A percentile compares a stretch with the other conserved stretches of the same genome.
These are phyloP conservation scores for Penicillium lividum DNA, from an alignment of 495 filamentous ascomycete genomes.

Conservation along the genomic window DNA sequence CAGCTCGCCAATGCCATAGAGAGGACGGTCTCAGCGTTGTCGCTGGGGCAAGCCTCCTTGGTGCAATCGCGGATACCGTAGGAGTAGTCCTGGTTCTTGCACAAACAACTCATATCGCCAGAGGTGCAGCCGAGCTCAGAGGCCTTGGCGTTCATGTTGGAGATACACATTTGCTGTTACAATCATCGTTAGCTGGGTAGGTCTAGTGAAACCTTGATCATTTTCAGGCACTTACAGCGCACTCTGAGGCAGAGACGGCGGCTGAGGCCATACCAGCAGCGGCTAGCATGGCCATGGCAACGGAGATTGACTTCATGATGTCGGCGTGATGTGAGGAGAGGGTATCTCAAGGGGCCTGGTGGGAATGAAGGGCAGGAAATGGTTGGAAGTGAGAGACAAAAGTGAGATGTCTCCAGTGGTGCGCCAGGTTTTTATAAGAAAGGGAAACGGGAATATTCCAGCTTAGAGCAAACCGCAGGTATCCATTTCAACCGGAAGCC, in stretches of 20 bases:
- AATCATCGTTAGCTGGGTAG: constrained; percentile 6
- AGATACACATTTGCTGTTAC: constrained; percentile 65
- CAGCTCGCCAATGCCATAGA: constrained; percentile 38
- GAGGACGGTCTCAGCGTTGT: constrained; percentile 41
- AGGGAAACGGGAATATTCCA: not conserved
- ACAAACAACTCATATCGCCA: constrained; percentile 67
- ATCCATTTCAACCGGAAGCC: not conserved
- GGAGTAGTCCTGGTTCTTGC: constrained; percentile 64
- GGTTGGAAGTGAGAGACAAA: not conserved
- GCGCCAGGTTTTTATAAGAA: constrained; percentile 5
- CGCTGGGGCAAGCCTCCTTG: constrained; percentile 58
- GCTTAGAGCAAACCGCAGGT: not conserved
- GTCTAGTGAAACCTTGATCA: not conserved
- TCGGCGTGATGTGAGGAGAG: constrained; percentile 2
- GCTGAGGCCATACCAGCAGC: constrained; percentile 33
- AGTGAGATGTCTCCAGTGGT: not conserved
- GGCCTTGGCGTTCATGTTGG: constrained; percentile 70
- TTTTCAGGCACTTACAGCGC: constrained; percentile 32
- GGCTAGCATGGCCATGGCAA: constrained; percentile 40
- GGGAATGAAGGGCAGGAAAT: not conserved
- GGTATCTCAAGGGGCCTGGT: not conserved
- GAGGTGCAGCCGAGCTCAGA: constrained; percentile 57
- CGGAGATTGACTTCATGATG: constrained; percentile 46
- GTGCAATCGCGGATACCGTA: constrained; percentile 83
- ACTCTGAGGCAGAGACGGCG: constrained; percentile 33